These are phyloP conservation scores for Metarhizium robertsii DNA, from an alignment of 2,329 filamentous ascomycete genomes.

Conservation along the genomic window DNA sequence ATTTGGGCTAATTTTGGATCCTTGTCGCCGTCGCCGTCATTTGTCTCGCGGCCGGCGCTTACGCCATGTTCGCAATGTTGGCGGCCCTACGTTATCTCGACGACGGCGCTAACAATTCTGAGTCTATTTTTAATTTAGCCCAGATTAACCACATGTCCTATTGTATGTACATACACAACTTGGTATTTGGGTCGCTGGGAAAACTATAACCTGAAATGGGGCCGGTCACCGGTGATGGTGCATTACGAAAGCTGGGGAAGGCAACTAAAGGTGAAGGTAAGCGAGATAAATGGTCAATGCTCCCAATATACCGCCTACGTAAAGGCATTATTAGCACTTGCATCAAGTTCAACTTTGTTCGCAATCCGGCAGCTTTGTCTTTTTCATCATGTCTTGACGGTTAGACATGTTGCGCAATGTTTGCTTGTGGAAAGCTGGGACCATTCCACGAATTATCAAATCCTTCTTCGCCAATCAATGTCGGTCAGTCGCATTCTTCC, in stretches of 20 bases:
- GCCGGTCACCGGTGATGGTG: not conserved
- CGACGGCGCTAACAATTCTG: not conserved
- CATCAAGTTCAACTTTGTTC: too few species aligned
- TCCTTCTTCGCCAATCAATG: too few species aligned
- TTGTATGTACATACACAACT: not conserved
- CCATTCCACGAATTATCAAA: too few species aligned
- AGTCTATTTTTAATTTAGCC: slow-evolving; percentile 28
- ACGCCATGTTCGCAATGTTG: not conserved
- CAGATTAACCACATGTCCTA: slow-evolving; percentile 10
- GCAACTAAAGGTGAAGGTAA: not conserved
- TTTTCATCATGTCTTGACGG: not conserved
- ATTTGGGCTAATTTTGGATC: slow-evolving; percentile 11
- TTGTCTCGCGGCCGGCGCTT: slow-evolving; percentile 9
- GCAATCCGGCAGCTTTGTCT: too few species aligned
- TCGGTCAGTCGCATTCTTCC: too few species aligned
- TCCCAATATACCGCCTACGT: not conserved
- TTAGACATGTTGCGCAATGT: not conserved
- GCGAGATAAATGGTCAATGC: not conserved
- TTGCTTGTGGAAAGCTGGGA: too few species aligned
- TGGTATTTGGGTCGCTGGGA: not conserved
- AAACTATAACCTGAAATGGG: not conserved
- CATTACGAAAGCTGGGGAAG: not conserved
- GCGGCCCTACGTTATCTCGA: too few species aligned
- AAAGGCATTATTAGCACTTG: not conserved
- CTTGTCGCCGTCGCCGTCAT: not conserved